phyloP scores from a whole-genome alignment of 2,329 filamentous ascomycete genomes.

The Penicillium oxalicum region DNA sequence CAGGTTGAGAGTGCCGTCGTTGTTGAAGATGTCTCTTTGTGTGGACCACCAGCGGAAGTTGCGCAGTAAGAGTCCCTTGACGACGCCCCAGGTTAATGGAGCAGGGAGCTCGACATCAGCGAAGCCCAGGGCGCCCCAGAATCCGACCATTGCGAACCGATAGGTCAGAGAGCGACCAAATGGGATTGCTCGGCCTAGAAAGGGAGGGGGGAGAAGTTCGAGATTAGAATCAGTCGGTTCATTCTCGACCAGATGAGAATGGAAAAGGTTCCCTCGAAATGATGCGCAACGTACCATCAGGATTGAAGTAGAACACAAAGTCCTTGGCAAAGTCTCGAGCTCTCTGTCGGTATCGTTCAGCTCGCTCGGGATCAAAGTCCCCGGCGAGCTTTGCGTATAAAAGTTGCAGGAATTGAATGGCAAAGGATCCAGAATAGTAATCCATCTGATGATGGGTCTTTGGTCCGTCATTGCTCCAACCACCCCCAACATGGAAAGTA shows the following conservation, averaged over 20 bases:
- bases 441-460: slow-evolving; percentile 77
- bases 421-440: slow-evolving; percentile 77
- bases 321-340: slow-evolving; percentile 63
- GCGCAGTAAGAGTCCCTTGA: slow-evolving; percentile 68
- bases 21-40: slow-evolving; percentile 67
- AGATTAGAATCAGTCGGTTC: no score
- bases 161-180: slow-evolving; percentile 75
- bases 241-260: background rate
- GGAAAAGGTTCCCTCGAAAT: background rate
- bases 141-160: slow-evolving; percentile 78
- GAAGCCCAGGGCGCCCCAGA: slow-evolving; percentile 73
- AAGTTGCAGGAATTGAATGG: slow-evolving; percentile 73
- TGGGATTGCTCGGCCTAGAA: slow-evolving; percentile 57
- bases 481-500: slow-evolving; percentile 73
- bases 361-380: slow-evolving; percentile 57
- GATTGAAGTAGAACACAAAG: slow-evolving; percentile 69
- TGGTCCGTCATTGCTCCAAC: slow-evolving; percentile 78
- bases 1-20: slow-evolving; percentile 67
- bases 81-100: slow-evolving; percentile 70
- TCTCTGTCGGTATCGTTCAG: slow-evolving; percentile 63
- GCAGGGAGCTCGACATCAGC: slow-evolving; percentile 66
- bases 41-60: slow-evolving; percentile 76
- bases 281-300: slow-evolving; percentile 46
- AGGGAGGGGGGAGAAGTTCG: no score
- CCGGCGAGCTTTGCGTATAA: slow-evolving; percentile 68